phyloP scores from a whole-genome alignment of 257 asterid genomes.

The Linderniella brevidens region DNA sequence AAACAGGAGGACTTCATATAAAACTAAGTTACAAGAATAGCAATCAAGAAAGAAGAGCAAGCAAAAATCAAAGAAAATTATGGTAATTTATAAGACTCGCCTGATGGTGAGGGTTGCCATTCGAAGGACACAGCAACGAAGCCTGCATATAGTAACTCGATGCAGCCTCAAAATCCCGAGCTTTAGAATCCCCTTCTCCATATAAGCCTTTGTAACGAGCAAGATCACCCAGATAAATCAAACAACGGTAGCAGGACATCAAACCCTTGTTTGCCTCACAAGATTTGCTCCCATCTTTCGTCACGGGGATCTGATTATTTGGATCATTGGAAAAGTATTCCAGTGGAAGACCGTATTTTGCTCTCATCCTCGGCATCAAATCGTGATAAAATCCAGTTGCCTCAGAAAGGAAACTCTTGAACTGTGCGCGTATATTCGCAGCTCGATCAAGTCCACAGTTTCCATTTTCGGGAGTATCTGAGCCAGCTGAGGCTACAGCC shows the following conservation, averaged over 20 bases:
- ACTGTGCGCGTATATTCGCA: conserved; percentile 67
- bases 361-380: conserved; percentile 69
- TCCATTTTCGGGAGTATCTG: conserved; percentile 52
- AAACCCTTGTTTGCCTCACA: conserved; percentile 61
- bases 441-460: conserved; percentile 54
- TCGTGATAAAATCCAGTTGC: conserved; percentile 96
- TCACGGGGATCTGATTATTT: conserved; percentile 33
- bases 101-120: conserved; percentile 98
- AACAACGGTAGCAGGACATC: conserved; percentile 80
- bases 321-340: conserved; percentile 53
- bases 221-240: conserved; percentile 91
- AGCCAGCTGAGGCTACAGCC: conserved; percentile 45
- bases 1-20: conserved; percentile 6
- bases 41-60: conserved; percentile 1
- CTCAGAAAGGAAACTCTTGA: conserved; percentile 81
- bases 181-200: conserved; percentile 82
- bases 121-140: conserved; percentile 74
- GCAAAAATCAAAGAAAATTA: too few species aligned
- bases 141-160: conserved; percentile 87
- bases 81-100: conserved; percentile 18
- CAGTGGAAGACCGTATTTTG: conserved; percentile 69
- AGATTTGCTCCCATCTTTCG: conserved; percentile 53
- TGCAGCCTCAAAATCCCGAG: conserved; percentile 78
- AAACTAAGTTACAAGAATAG: not conserved
- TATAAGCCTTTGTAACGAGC: conserved; percentile 91